These are phyloP conservation scores for Trichoderma asperellum DNA, from an alignment of 2,329 filamentous ascomycete species.

Conservation along the genomic window DNA sequence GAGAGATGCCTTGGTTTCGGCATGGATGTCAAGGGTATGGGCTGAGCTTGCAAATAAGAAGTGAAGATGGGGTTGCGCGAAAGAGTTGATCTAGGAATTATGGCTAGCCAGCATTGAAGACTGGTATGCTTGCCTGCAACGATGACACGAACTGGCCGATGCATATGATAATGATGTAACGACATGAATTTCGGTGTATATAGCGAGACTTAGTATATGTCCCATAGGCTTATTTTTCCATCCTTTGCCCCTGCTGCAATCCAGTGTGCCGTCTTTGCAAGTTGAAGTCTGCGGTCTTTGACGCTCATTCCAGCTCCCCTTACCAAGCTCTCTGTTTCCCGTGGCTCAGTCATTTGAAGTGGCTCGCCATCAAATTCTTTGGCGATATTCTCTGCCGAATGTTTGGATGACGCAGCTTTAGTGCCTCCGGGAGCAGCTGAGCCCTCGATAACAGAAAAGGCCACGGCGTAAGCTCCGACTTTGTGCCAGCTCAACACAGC, in stretches of 20 bases:
- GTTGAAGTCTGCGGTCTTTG: conserved; percentile 64
- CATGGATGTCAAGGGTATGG: conserved; percentile 45
- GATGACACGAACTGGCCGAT: not conserved
- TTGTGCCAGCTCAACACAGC: conserved; percentile 95
- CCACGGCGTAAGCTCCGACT: conserved; percentile 80
- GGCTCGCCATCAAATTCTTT: not conserved
- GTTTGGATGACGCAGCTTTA: not conserved
- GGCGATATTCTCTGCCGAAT: not conserved
- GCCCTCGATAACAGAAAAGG: conserved; percentile 61
- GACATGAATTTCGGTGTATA: conserved; percentile 16
- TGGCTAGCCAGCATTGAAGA: not conserved
- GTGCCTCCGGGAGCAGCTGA: not conserved
- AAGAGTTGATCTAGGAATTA: conserved; percentile 28
- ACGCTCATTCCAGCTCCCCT: conserved; percentile 45
- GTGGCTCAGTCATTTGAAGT: too few relatives aligned
- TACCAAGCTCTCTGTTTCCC: not conserved
- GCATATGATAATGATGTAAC: not conserved
- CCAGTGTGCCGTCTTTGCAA: conserved; percentile 79
- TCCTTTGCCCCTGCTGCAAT: conserved; percentile 90
- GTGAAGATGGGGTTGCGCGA: not conserved
- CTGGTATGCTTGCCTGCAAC: not conserved
- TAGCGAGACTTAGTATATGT: conserved; percentile 69
- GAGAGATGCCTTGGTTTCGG: conserved; percentile 43
- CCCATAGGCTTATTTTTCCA: conserved; percentile 93
- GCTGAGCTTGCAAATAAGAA: conserved; percentile 35